Base-by-base conservation (phyloP, 2,329 filamentous ascomycete genomes). In the Penicillium glabrum region DNA sequence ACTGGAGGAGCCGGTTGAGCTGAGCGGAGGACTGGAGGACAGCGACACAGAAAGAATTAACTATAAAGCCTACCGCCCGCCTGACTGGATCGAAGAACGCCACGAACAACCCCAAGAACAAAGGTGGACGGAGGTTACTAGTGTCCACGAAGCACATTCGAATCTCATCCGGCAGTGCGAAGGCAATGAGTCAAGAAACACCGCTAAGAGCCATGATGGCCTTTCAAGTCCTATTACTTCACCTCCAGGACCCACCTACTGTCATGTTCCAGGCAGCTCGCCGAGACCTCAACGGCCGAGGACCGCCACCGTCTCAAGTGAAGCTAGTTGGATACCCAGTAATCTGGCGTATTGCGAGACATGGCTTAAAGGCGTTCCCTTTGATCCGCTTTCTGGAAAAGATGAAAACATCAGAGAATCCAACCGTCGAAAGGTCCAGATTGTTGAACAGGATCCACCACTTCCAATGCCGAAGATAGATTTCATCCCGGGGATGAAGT, bases 281-380 rank as follows among this genome's bases (percentile, higher is more conserved):
- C 63, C 55, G 24, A 62, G 33, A 60, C 64, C 61, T 23, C 67
- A 71, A 55, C 62, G 73, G 43, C 65, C 67, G 13, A 67, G 73
- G 48, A 69, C 71, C 8, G 67, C 58, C 7, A 75, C 73, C 8
- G 67, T 71, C 14, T 75, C 73, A 5, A 75, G 72, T 48, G 70
- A 72, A 54, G 67, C 70, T 9, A 75, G 73, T 59, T 75, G 73
- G 73, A 64, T 71, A 19, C 70, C 73, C 1, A 72, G 66, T 53
- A 72, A 70, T 29, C 63, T 75, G 26, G 72, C 71, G 3, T 72
- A 75, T 51, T 75, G 69, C 56, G 69, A 75, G 50, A 67, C 63
- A 43, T 75, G 73, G 73, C 67, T 75, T 14, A 72, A 75, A 53
- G 65, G 69, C 9, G 73, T 75, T 5, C 72, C 72, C 2, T 44